phyloP scores from a whole-genome alignment of 768 basidiomycete genomes.

The Suillus variegatus region DNA sequence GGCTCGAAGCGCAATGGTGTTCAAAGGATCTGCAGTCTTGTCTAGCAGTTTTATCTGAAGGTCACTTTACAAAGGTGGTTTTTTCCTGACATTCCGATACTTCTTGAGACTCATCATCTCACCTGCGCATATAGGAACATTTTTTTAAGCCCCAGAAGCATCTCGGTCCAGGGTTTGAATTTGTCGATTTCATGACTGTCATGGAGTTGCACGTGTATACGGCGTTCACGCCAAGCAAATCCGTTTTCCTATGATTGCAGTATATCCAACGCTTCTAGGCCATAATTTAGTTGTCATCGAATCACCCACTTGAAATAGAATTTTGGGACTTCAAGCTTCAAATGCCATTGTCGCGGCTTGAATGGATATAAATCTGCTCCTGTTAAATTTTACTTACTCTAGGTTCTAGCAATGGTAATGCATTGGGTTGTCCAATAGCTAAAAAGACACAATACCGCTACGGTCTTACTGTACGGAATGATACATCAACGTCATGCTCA shows the following conservation, averaged over 20 bases:
- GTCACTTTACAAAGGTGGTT: background rate
- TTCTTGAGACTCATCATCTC: background rate
- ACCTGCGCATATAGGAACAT: background rate
- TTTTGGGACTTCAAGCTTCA: background rate
- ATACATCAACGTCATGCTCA: too few species aligned
- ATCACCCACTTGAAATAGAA: background rate
- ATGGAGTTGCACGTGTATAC: background rate
- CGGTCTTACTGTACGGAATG: too few species aligned
- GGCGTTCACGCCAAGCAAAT: background rate
- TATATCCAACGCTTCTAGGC: background rate
- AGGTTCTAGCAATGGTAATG: too few species aligned
- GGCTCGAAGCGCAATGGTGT: background rate
- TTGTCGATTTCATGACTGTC: background rate
- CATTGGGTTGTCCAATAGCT: too few species aligned
- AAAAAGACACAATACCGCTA: too few species aligned
- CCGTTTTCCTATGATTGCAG: background rate
- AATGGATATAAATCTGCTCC: too few species aligned
- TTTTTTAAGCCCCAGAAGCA: background rate
- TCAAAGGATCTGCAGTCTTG: background rate
- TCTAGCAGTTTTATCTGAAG: background rate
- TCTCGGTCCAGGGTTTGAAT: background rate
- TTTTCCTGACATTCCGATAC: background rate
- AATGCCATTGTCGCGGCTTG: too few species aligned
- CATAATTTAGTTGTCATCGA: background rate
- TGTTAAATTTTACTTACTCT: too few species aligned